phyloP scores from a whole-genome alignment of 768 basidiomycete genomes.

The Chalciporus chontae region DNA sequence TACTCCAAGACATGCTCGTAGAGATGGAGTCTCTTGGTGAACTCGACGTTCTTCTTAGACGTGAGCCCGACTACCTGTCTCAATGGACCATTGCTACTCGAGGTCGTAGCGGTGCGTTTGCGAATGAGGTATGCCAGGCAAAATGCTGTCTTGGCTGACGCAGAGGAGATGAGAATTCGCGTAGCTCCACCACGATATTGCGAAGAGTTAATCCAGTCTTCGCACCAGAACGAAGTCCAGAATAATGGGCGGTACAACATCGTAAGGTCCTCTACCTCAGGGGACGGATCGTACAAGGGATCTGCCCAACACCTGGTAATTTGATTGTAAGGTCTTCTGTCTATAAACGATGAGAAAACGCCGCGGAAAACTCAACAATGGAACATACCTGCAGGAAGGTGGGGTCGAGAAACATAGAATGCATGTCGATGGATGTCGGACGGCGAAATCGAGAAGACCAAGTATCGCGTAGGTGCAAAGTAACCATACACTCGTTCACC shows the following conservation, averaged over 20 bases:
- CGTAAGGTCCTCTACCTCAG: slow-evolving; percentile 52
- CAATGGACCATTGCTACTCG: neutral
- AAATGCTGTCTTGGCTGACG: slow-evolving; percentile 71
- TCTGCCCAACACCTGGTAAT: slow-evolving; percentile 57
- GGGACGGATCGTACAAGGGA: slow-evolving; percentile 47
- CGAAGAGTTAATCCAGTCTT: slow-evolving; percentile 60
- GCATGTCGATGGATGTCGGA: slow-evolving; percentile 48
- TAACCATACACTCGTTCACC: slow-evolving; percentile 65
- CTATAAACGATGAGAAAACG: slow-evolving; percentile 28
- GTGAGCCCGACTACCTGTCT: slow-evolving; percentile 57
- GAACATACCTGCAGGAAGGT: slow-evolving; percentile 53
- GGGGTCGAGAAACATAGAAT: slow-evolving; percentile 57
- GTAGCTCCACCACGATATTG: slow-evolving; percentile 47
- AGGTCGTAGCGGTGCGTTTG: slow-evolving; percentile 36
- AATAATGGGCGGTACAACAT: slow-evolving; percentile 74
- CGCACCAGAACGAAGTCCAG: slow-evolving; percentile 75
- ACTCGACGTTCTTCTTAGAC: slow-evolving; percentile 49
- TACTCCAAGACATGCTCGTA: slow-evolving; percentile 60
- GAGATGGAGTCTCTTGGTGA: slow-evolving; percentile 51
- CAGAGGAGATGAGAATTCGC: slow-evolving; percentile 59
- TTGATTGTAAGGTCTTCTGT: slow-evolving; percentile 68
- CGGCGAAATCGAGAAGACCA: slow-evolving; percentile 50
- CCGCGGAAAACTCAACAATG: neutral
- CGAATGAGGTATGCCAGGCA: slow-evolving; percentile 59
- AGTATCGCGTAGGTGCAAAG: slow-evolving; percentile 55